Conservation (phyloP, 257 asterid genomes). For the Scutellaria galericulata region DNA sequence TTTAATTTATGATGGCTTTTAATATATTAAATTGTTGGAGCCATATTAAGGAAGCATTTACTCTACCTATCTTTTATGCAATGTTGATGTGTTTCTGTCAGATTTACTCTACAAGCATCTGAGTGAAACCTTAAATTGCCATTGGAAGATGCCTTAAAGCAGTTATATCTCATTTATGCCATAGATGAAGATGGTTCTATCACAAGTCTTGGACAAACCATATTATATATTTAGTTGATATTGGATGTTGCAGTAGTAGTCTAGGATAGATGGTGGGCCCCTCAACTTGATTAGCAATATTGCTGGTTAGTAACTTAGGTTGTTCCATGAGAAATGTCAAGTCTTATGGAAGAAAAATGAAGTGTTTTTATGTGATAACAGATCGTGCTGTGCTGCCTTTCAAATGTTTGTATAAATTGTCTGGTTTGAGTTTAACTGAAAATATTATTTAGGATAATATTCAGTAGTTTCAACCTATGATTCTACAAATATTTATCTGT, state of each 20-base stretch:
- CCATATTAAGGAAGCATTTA: too few species aligned
- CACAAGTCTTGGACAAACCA: too few species aligned
- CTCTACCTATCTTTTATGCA: too few species aligned
- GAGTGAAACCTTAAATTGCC: too few species aligned
- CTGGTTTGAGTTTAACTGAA: background rate
- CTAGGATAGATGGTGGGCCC: conserved; percentile 21
- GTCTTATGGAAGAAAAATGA: conserved; percentile 9
- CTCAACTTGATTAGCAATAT: background rate
- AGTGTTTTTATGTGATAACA: background rate
- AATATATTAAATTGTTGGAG: too few species aligned
- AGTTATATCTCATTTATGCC: too few species aligned
- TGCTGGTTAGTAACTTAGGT: conserved; percentile 6
- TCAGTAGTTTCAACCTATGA: background rate
- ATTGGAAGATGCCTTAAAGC: too few species aligned
- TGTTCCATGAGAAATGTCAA: conserved; percentile 14
- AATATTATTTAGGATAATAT: background rate
- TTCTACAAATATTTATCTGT: background rate
- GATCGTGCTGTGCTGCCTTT: conserved; percentile 13
- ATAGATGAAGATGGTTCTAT: too few species aligned
- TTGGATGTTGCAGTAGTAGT: background rate
- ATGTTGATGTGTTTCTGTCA: too few species aligned
- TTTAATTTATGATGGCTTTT: too few species aligned
- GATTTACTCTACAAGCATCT: too few species aligned
- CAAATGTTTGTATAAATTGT: background rate
- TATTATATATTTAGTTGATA: background rate